phyloP scores from a whole-genome alignment of 352 stramenopile species.

The Globisporangium cystogenes region DNA sequence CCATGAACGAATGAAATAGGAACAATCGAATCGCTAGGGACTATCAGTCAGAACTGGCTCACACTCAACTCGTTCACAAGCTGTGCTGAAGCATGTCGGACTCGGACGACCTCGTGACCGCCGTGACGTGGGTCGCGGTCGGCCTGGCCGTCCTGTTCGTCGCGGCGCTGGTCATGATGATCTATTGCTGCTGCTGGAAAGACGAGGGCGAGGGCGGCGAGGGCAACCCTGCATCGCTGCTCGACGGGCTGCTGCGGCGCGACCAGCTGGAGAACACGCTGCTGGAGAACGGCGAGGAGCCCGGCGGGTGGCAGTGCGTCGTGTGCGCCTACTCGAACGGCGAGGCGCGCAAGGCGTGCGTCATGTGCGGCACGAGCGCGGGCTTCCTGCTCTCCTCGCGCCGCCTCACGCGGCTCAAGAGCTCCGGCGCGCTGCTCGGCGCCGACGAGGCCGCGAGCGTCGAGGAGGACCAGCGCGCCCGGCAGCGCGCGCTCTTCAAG shows the following conservation, averaged over 20 bases:
- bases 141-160: conserved; percentile 25
- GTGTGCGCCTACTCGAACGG: conserved; percentile 60
- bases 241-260: conserved; percentile 52
- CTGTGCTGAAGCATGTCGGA: conserved; percentile 7
- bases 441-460: conserved; percentile 25
- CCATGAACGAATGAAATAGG: no score
- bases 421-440: conserved; percentile 42
- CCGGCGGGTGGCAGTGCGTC: conserved; percentile 61
- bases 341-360: conserved; percentile 28
- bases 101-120: conserved; percentile 19
- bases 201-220: conserved; percentile 13
- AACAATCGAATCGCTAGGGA: no score
- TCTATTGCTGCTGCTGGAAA: conserved; percentile 49
- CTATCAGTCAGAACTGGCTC: no score
- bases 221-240: conserved; percentile 18
- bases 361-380: conserved; percentile 58
- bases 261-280: conserved; percentile 55
- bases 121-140: conserved; percentile 34
- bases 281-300: conserved; percentile 38
- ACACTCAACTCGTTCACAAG: no score
- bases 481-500: conserved; percentile 62
- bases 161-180: conserved; percentile 16
- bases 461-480: conserved; percentile 28
- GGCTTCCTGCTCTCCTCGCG: conserved; percentile 25
- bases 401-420: conserved; percentile 37